Evolutionary conservation across 1,284 basidiomycete genomes (phyloP).

Genomic region (Ustilago esculenta): DNA sequence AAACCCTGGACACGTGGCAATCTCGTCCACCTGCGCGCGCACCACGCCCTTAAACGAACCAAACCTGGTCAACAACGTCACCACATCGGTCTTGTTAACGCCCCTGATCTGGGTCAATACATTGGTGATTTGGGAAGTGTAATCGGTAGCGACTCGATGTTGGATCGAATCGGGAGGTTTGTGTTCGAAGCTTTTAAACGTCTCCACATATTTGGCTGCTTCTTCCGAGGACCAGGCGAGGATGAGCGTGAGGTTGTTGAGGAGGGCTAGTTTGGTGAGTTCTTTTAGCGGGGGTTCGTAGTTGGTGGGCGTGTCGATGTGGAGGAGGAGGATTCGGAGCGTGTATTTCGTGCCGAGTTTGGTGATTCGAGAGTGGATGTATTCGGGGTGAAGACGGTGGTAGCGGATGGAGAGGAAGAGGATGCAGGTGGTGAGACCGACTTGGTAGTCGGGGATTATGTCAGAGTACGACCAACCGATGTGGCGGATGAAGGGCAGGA

Average conservation of each 20-base stretch:
- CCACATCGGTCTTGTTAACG: slow-evolving; percentile 97
- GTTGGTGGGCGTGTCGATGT: slow-evolving; percentile 92
- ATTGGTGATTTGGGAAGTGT: slow-evolving; percentile 81
- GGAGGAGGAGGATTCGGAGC: slow-evolving; percentile 84
- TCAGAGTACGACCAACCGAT: slow-evolving; percentile 95
- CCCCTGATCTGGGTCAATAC: slow-evolving; percentile 88
- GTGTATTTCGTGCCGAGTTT: slow-evolving; percentile 83
- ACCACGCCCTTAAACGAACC: slow-evolving; percentile 24
- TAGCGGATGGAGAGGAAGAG: slow-evolving; percentile 80
- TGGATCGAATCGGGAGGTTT: slow-evolving; percentile 93
- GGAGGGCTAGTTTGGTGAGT: slow-evolving; percentile 80
- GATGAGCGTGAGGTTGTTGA: slow-evolving; percentile 91
- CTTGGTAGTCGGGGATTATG: slow-evolving; percentile 78
- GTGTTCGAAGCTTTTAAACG: slow-evolving; percentile 92
- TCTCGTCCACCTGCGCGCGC: slow-evolving; percentile 72
- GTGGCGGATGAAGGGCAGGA: slow-evolving; percentile 83
- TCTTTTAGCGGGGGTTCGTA: slow-evolving; percentile 90
- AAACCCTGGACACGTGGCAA: slow-evolving; percentile 87
- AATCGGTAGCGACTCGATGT: slow-evolving; percentile 88
- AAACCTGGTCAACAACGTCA: slow-evolving; percentile 76
- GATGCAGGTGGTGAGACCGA: slow-evolving; percentile 56
- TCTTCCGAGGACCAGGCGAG: slow-evolving; percentile 90
- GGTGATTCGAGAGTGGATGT: slow-evolving; percentile 89
- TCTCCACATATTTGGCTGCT: slow-evolving; percentile 87
- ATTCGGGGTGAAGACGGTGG: slow-evolving; percentile 96